Percentiles rank a stretch among this genome's conserved stretches.
Evolutionary conservation across 2,329 filamentous ascomycete genomes (phyloP).

Genomic region (Colletotrichum australisinense): DNA sequence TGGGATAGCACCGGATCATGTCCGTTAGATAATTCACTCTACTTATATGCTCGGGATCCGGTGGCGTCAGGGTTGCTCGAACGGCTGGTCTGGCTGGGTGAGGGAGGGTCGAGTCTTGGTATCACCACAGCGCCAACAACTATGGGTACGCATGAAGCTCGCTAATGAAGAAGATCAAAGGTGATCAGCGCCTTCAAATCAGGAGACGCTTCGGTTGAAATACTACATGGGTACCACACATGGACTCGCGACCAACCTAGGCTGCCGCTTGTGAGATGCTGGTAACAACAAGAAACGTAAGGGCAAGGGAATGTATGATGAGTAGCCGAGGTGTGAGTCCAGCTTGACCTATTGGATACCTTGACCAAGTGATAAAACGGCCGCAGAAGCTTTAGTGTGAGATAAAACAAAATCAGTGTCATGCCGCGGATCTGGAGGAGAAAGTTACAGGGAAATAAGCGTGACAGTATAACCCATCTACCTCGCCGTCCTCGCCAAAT

Average conservation of each 20-base stretch:
- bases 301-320: too few relatives aligned
- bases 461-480: too few relatives aligned
- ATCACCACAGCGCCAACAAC: not conserved
- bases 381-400: too few relatives aligned
- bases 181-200: not conserved
- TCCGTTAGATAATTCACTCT: not conserved
- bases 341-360: too few relatives aligned
- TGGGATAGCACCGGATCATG: not conserved
- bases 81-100: not conserved
- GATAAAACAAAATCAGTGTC: too few relatives aligned
- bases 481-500: too few relatives aligned
- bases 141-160: not conserved
- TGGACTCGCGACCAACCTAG: not conserved
- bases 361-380: too few relatives aligned
- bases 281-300: too few relatives aligned
- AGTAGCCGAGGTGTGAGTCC: too few relatives aligned
- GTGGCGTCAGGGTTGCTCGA: not conserved
- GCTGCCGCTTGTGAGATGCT: not conserved
- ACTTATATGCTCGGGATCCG: not conserved
- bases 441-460: too few relatives aligned
- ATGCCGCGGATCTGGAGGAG: too few relatives aligned
- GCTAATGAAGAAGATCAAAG: not conserved
- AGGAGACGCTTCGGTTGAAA: not conserved
- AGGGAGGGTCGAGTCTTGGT: not conserved
- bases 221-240: not conserved